These are phyloP conservation scores for Hamiltosporidium tvaerminnensis DNA, from an alignment of 371 early-diverging fungal species.

Conservation along the genomic window DNA sequence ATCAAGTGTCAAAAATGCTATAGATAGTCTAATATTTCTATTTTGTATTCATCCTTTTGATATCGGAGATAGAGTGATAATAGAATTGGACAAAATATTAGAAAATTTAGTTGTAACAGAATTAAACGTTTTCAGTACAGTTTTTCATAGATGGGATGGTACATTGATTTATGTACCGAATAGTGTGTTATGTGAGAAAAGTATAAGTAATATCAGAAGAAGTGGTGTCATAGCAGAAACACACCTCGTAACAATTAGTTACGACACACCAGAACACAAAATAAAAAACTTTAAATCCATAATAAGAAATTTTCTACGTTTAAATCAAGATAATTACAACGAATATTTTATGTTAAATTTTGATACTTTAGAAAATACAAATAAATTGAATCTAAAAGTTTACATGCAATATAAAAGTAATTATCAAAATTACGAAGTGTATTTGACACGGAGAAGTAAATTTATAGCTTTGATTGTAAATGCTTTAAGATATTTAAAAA, in stretches of 20 bases:
- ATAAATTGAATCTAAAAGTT: slow-evolving; percentile 50
- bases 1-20: slow-evolving; percentile 37
- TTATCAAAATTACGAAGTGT: slow-evolving; percentile 52
- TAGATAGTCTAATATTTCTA: slow-evolving; percentile 50
- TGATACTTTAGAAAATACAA: slow-evolving; percentile 51
- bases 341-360: slow-evolving; percentile 52
- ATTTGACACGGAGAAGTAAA: slow-evolving; percentile 44
- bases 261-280: slow-evolving; percentile 38
- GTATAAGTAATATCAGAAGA: slow-evolving; percentile 50
- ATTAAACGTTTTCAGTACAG: slow-evolving; percentile 53
- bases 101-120: slow-evolving; percentile 53
- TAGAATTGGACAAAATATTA: slow-evolving; percentile 37
- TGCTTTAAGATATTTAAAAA: slow-evolving; percentile 30
- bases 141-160: slow-evolving; percentile 53
- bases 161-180: slow-evolving; percentile 51
- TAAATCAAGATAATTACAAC: slow-evolving; percentile 41
- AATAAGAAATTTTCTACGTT: slow-evolving; percentile 40
- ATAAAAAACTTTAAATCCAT: slow-evolving; percentile 36
- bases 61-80: slow-evolving; percentile 52
- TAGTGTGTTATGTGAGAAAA: slow-evolving; percentile 34
- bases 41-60: slow-evolving; percentile 54
- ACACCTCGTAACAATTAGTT: slow-evolving; percentile 45
- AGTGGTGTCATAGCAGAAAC: slow-evolving; percentile 47
- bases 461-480: slow-evolving; percentile 49
- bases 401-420: slow-evolving; percentile 51